A percentile compares a stretch with the other conserved stretches of the same genome.
Evolutionary conservation across 306 rosid genomes (phyloP).

Genomic region (Rubus idaeus): DNA sequence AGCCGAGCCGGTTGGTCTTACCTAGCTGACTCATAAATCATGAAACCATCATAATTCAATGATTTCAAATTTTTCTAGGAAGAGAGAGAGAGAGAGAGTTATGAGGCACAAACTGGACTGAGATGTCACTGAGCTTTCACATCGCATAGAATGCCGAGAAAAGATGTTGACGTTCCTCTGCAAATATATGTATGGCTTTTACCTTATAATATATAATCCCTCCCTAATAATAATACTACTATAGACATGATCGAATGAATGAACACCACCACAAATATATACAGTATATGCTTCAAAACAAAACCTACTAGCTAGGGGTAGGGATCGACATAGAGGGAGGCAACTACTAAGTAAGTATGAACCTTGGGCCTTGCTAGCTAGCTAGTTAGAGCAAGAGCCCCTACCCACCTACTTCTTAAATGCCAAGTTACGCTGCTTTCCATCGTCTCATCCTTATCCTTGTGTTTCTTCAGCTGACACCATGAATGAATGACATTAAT

Average conservation of each 20-base stretch:
- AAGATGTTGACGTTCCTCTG: conserved; percentile 20
- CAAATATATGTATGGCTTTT: background rate
- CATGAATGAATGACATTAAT: background rate
- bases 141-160: conserved; percentile 27
- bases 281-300: too few species aligned
- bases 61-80: background rate
- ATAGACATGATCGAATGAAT: background rate
- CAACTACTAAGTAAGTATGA: too few species aligned
- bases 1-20: conserved; percentile 1
- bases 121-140: conserved; percentile 33
- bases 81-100: background rate
- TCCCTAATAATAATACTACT: background rate
- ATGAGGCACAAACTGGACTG: conserved; percentile 15
- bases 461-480: background rate
- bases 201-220: background rate
- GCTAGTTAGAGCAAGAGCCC: background rate
- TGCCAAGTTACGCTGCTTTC: background rate
- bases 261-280: too few species aligned
- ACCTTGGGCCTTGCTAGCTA: background rate
- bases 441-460: background rate
- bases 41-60: conserved; percentile 9
- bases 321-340: too few species aligned
- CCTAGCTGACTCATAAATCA: background rate
- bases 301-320: too few species aligned
- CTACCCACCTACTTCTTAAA: background rate